phyloP scores from a whole-genome alignment of 495 filamentous ascomycete genomes.

The Pseudoneurospora amorphoporcata region DNA sequence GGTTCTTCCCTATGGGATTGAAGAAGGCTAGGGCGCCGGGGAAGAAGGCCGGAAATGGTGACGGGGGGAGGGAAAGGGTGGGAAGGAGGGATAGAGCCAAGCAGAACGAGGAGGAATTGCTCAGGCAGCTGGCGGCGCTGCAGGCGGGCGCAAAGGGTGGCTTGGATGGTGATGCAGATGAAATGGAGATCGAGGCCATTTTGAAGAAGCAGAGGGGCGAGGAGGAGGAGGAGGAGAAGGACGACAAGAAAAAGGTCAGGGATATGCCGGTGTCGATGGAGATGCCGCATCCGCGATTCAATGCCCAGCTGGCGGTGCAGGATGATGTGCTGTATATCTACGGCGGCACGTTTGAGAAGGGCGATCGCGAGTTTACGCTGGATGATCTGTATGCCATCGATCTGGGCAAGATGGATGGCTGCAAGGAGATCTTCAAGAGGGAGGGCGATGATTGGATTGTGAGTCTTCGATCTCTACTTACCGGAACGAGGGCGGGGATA shows the following conservation, averaged over 20 bases:
- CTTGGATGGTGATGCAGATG: conserved; percentile 40
- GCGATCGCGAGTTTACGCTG: conserved; percentile 86
- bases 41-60: conserved; percentile 39
- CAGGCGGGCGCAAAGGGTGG: conserved; percentile 28
- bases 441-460: conserved; percentile 80
- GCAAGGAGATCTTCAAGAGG: conserved; percentile 74
- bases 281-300: conserved; percentile 81
- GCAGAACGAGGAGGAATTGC: conserved; percentile 80
- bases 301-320: conserved; percentile 80
- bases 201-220: conserved; percentile 3
- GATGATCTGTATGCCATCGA: conserved; percentile 90
- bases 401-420: conserved; percentile 82
- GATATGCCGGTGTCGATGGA: conserved; percentile 56
- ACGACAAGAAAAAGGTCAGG: conserved; percentile 32
- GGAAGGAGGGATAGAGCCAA: conserved; percentile 57
- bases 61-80: conserved; percentile 41
- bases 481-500: neutral
- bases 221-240: conserved; percentile 32
- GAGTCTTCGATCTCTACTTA: conserved; percentile 14
- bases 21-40: conserved; percentile 52
- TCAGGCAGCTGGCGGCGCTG: conserved; percentile 72
- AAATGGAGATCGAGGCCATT: conserved; percentile 40
- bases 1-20: conserved; percentile 78
- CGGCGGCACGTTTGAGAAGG: conserved; percentile 90
- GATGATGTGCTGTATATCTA: conserved; percentile 88